Evolutionary conservation across 306 rosid genomes (phyloP).

Genomic region (Cicer bijugum): DNA sequence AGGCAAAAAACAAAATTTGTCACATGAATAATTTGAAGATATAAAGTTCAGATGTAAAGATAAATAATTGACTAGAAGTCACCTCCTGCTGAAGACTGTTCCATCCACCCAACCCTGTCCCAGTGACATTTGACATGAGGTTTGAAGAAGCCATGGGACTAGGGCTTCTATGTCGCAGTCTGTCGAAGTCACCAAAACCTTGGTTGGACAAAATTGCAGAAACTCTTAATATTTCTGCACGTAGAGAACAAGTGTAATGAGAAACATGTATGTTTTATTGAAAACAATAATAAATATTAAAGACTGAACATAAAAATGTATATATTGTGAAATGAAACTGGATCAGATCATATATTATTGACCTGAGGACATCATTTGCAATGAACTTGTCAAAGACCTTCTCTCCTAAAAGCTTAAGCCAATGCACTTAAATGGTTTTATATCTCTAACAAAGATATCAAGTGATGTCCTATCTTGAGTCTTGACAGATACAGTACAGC

Average conservation of each 20-base stretch:
- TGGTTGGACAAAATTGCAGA: conserved; percentile 98
- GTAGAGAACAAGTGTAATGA: conserved; percentile 33
- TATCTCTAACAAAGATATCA: not conserved
- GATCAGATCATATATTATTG: conserved; percentile 7
- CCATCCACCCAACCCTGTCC: conserved; percentile 87
- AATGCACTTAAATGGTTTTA: conserved; percentile 31
- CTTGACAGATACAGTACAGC: not conserved
- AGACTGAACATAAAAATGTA: not conserved
- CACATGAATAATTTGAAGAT: conserved; percentile 9
- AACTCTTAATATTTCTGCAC: conserved; percentile 89
- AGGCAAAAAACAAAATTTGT: too few relatives aligned
- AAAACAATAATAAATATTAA: not conserved
- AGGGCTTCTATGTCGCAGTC: conserved; percentile 96
- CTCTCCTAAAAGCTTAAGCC: not conserved
- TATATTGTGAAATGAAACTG: not conserved
- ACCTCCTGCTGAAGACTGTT: conserved; percentile 93
- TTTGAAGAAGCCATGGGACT: conserved; percentile 99
- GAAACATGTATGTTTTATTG: conserved; percentile 35
- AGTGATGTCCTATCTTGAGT: not conserved
- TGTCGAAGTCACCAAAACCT: conserved; percentile 94
- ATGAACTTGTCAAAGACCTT: conserved; percentile 26
- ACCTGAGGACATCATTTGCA: conserved; percentile 5
- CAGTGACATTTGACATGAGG: conserved; percentile 78
- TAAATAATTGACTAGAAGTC: conserved; percentile 37
- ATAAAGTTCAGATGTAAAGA: conserved; percentile 10